Evolutionary conservation across 768 basidiomycete species (phyloP).

Genomic region (Candolleomyces aberdarensis): DNA sequence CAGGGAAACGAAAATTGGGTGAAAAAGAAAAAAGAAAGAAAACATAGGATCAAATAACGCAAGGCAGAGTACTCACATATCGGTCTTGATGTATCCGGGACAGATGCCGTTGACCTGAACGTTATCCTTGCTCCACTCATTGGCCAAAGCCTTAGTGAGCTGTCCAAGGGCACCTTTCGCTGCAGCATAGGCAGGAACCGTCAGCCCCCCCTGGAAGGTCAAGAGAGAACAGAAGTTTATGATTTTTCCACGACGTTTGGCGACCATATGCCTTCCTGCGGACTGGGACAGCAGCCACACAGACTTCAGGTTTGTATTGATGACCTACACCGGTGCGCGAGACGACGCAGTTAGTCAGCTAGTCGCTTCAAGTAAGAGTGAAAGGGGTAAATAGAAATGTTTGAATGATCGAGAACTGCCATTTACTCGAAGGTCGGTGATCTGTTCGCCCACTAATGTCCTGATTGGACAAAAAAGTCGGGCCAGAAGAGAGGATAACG

Average conservation of each 20-base stretch:
- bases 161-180: slow-evolving; percentile 87
- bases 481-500: too few species aligned
- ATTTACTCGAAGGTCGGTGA: too few species aligned
- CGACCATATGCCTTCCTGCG: slow-evolving; percentile 89
- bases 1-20: slow-evolving; percentile 3
- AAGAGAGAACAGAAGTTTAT: slow-evolving; percentile 70
- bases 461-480: too few species aligned
- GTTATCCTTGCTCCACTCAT: slow-evolving; percentile 89
- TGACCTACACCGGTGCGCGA: slow-evolving; percentile 45
- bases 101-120: slow-evolving; percentile 88
- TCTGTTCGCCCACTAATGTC: too few species aligned
- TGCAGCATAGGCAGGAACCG: slow-evolving; percentile 88
- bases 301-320: slow-evolving; percentile 86
- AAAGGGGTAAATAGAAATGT: not conserved
- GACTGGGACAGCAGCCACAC: slow-evolving; percentile 83
- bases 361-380: not conserved
- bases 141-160: slow-evolving; percentile 85
- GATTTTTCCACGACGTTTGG: slow-evolving; percentile 60
- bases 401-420: too few species aligned
- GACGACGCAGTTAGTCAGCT: not conserved
- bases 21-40: slow-evolving; percentile 3
- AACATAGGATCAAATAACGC: not conserved
- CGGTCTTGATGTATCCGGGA: slow-evolving; percentile 86
- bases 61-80: slow-evolving; percentile 56
- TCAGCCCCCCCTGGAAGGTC: slow-evolving; percentile 61